A percentile compares a stretch with the other conserved stretches of the same genome.
Evolutionary conservation across 352 stramenopile species (phyloP).

Genomic region (Globisporangium viniferum): DNA sequence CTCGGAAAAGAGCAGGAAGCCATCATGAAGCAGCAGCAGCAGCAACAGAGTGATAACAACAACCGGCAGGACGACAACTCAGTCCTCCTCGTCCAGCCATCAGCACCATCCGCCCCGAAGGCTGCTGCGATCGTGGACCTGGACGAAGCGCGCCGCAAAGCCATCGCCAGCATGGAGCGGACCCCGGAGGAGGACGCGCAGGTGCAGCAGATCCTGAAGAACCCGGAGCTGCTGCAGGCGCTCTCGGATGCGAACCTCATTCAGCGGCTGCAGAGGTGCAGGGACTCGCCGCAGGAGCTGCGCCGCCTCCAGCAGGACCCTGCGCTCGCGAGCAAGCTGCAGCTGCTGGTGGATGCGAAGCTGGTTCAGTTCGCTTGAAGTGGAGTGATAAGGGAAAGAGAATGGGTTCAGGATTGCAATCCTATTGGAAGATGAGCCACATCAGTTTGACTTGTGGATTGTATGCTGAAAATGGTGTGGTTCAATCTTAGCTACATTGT

Average conservation of each 20-base stretch:
- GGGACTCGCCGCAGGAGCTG: slow-evolving; percentile 39
- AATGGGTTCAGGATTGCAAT: too few relatives aligned
- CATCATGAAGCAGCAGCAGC: slow-evolving; percentile 14
- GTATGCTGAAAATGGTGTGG: too few relatives aligned
- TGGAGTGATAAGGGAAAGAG: too few relatives aligned
- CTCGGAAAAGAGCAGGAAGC: slow-evolving; percentile 34
- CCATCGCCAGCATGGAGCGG: slow-evolving; percentile 56
- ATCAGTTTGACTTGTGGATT: too few relatives aligned
- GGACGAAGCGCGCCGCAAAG: slow-evolving; percentile 44
- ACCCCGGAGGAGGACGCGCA: slow-evolving; percentile 61
- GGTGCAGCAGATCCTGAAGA: slow-evolving; percentile 62
- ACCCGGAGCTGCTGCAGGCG: slow-evolving; percentile 54
- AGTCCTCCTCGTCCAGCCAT: slow-evolving; percentile 3
- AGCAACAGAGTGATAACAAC: slow-evolving; percentile 5
- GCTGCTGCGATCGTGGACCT: slow-evolving; percentile 49
- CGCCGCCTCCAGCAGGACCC: slow-evolving; percentile 40
- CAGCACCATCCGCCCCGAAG: slow-evolving; percentile 5
- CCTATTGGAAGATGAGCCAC: too few relatives aligned
- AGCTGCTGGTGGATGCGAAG: slow-evolving; percentile 46
- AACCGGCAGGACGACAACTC: not conserved
- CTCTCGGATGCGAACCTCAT: slow-evolving; percentile 62
- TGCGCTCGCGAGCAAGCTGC: slow-evolving; percentile 44
- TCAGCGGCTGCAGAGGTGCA: slow-evolving; percentile 41
- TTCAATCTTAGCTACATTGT: too few relatives aligned
- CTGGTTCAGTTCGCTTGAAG: slow-evolving; percentile 50